These are phyloP conservation scores for Calonectria naviculata DNA, from an alignment of 2,329 filamentous ascomycete species.

Conservation along the genomic window DNA sequence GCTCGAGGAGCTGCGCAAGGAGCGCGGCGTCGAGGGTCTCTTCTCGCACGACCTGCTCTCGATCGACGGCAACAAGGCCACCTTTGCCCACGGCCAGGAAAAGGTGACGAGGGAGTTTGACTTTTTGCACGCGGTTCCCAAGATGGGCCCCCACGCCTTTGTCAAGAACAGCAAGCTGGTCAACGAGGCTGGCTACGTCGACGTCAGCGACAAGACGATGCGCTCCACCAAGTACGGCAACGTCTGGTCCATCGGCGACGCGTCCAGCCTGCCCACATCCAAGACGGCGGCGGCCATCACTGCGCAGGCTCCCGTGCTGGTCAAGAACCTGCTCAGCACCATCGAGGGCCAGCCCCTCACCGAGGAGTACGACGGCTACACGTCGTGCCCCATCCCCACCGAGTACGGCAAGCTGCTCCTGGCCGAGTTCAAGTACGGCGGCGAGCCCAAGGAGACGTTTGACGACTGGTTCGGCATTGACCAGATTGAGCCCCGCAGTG, in stretches of 20 bases:
- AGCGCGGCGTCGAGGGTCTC: conserved; percentile 66
- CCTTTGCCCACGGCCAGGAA: conserved; percentile 58
- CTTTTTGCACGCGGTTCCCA: conserved; percentile 67
- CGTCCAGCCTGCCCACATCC: conserved; percentile 68
- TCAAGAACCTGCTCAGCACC: conserved; percentile 57
- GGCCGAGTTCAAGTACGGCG: conserved; percentile 74
- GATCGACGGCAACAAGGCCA: conserved; percentile 64
- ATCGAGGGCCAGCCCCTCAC: conserved; percentile 56
- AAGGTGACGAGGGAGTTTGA: conserved; percentile 62
- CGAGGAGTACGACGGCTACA: conserved; percentile 64
- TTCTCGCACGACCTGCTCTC: conserved; percentile 68
- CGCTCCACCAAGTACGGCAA: conserved; percentile 66
- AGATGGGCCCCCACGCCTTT: conserved; percentile 68
- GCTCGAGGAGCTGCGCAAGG: conserved; percentile 63
- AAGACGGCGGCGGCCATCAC: conserved; percentile 67
- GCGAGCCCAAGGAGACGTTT: conserved; percentile 72
- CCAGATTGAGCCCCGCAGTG: conserved; percentile 64
- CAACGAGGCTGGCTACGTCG: conserved; percentile 67
- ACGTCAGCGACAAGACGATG: conserved; percentile 64
- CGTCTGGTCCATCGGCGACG: conserved; percentile 70
- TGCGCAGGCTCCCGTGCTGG: conserved; percentile 61
- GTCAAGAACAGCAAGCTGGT: conserved; percentile 64
- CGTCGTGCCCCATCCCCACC: conserved; percentile 64
- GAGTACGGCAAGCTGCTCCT: conserved; percentile 72
- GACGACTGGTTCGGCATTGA: conserved; percentile 64